phyloP scores from a whole-genome alignment of 2,329 filamentous ascomycete species.

The Ceratocystis cubensis region DNA sequence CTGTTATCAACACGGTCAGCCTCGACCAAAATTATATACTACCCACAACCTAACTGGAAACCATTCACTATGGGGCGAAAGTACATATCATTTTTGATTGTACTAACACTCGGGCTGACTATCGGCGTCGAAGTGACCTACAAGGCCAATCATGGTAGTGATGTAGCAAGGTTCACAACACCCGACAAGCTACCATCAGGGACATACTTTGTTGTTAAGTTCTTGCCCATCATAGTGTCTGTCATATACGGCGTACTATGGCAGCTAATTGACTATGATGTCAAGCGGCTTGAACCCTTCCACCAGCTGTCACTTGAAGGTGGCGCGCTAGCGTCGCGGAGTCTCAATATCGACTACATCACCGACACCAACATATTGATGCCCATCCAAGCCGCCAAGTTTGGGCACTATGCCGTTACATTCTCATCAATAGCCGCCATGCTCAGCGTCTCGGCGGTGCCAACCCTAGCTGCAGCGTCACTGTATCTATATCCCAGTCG shows the following conservation, averaged over 20 bases:
- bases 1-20: slow-evolving; percentile 22
- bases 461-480: slow-evolving; percentile 53
- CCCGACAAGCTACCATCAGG: slow-evolving; percentile 39
- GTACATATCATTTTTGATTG: slow-evolving; percentile 42
- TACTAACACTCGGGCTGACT: slow-evolving; percentile 42
- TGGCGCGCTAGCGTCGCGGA: slow-evolving; percentile 50
- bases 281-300: slow-evolving; percentile 53
- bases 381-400: slow-evolving; percentile 48
- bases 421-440: slow-evolving; percentile 52
- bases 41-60: slow-evolving; percentile 54
- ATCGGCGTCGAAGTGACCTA: slow-evolving; percentile 43
- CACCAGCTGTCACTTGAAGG: slow-evolving; percentile 50
- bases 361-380: slow-evolving; percentile 54
- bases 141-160: neutral
- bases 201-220: slow-evolving; percentile 51
- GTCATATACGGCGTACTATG: slow-evolving; percentile 52
- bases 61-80: slow-evolving; percentile 52
- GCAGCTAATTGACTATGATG: slow-evolving; percentile 54
- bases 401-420: slow-evolving; percentile 55
- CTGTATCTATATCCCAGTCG: slow-evolving; percentile 45
- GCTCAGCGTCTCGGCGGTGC: slow-evolving; percentile 55
- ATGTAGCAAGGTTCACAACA: slow-evolving; percentile 34
- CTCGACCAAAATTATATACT: slow-evolving; percentile 32
- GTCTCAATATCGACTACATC: slow-evolving; percentile 62
- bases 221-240: slow-evolving; percentile 47